phyloP scores from a whole-genome alignment of 2,329 filamentous ascomycete genomes.

The Sarocladiaceae sp. region DNA sequence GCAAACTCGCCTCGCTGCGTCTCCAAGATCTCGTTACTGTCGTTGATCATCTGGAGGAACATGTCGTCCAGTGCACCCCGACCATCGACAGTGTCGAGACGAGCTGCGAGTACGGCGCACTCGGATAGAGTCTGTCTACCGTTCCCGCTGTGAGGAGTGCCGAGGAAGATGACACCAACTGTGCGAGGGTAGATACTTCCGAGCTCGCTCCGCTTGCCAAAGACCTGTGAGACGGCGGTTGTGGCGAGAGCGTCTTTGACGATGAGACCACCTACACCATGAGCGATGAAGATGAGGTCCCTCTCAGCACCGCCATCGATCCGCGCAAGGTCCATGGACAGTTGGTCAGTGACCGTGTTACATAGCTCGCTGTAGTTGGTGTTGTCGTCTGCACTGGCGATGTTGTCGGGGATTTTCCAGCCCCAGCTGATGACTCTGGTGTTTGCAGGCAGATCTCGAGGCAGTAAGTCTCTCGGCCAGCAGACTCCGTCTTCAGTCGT shows the following conservation, averaged over 20 bases:
- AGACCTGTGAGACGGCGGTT: slow-evolving; percentile 4
- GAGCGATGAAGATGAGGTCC: slow-evolving; percentile 49
- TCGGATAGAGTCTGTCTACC: slow-evolving; percentile 1
- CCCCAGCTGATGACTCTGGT: slow-evolving; percentile 4
- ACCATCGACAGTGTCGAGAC: not conserved
- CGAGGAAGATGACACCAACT: slow-evolving; percentile 1
- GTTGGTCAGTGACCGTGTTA: slow-evolving; percentile 4
- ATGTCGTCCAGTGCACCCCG: not conserved
- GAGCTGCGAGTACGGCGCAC: slow-evolving; percentile 1
- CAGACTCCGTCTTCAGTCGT: slow-evolving; percentile 5
- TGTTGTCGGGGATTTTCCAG: not conserved
- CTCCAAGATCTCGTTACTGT: slow-evolving; percentile 1
- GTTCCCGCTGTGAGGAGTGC: slow-evolving; percentile 3
- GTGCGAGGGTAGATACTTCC: slow-evolving; percentile 4
- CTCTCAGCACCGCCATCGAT: slow-evolving; percentile 1
- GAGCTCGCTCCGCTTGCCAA: slow-evolving; percentile 4
- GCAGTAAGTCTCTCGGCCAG: slow-evolving; percentile 5
- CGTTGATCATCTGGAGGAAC: slow-evolving; percentile 4
- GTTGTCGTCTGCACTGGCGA: not conserved
- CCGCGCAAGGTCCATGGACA: slow-evolving; percentile 7
- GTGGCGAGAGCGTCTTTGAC: slow-evolving; percentile 49
- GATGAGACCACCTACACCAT: slow-evolving; percentile 55
- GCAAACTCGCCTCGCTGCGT: slow-evolving; percentile 5
- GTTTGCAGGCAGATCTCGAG: not conserved
- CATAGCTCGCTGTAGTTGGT: not conserved